These are phyloP conservation scores for Globisporangium emineosum DNA, from an alignment of 352 stramenopile genomes.

Conservation along the genomic window DNA sequence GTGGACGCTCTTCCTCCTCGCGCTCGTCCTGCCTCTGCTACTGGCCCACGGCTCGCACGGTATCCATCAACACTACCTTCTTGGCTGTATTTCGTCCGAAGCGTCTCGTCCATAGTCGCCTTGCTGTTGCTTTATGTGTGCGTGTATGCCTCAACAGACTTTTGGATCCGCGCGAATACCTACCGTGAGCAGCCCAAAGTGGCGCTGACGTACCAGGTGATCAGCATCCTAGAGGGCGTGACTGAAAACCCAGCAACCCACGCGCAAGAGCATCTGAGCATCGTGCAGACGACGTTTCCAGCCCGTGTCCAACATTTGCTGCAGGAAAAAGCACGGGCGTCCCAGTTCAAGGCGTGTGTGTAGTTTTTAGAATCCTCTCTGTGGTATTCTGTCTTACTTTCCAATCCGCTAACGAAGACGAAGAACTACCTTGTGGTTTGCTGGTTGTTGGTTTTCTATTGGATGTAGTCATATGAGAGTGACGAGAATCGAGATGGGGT, in stretches of 20 bases:
- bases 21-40: constrained; percentile 48
- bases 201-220: constrained; percentile 52
- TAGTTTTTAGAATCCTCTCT: background rate
- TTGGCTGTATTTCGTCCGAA: too few species aligned
- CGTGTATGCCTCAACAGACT: constrained; percentile 31
- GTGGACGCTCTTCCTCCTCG: constrained; percentile 34
- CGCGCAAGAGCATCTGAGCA: constrained; percentile 19
- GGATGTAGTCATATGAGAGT: constrained; percentile 32
- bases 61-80: too few species aligned
- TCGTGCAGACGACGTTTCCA: constrained; percentile 50
- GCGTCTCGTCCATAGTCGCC: too few species aligned
- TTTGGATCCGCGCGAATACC: constrained; percentile 54
- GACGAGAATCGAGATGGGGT: constrained; percentile 52
- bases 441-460: constrained; percentile 2
- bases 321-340: constrained; percentile 29
- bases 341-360: constrained; percentile 34
- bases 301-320: constrained; percentile 41
- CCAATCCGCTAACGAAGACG: background rate
- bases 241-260: constrained; percentile 13
- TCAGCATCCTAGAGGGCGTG: constrained; percentile 59
- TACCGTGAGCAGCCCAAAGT: constrained; percentile 66
- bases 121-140: constrained; percentile 5
- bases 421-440: background rate
- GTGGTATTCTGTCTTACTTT: background rate
- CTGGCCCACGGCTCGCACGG: constrained; percentile 54